Evolutionary conservation across 1,284 basidiomycete species (phyloP).

Genomic region (Sporisorium scitamineum): DNA sequence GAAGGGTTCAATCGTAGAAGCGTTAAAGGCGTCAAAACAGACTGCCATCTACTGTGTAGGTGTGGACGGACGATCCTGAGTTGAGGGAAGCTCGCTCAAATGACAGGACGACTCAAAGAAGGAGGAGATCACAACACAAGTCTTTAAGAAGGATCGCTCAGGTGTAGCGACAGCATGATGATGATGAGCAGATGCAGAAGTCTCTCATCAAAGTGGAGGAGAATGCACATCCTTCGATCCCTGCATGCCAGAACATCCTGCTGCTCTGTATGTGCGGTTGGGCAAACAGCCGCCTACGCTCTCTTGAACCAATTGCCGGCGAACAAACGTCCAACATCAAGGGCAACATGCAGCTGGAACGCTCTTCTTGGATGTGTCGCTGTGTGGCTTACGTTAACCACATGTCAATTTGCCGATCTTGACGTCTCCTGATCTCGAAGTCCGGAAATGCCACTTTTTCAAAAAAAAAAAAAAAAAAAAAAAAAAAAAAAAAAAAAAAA

Average conservation of each 20-base stretch:
- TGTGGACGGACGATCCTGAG: neutral
- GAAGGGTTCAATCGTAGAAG: no score
- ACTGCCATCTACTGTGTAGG: neutral
- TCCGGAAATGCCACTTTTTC: neutral
- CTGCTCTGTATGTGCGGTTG: neutral
- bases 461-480: no score
- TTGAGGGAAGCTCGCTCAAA: neutral
- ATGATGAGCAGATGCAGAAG: neutral
- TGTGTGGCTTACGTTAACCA: constrained; percentile 26
- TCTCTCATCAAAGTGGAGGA: neutral
- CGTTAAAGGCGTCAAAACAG: no score
- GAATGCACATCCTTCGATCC: neutral
- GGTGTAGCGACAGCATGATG: neutral
- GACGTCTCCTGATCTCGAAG: constrained; percentile 18
- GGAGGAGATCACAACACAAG: neutral
- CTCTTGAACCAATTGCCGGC: constrained; percentile 1
- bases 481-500: neutral
- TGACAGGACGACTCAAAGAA: neutral
- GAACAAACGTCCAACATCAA: neutral
- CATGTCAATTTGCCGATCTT: constrained; percentile 31
- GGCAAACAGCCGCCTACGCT: no score
- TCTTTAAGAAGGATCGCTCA: neutral
- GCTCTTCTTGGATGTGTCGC: no score
- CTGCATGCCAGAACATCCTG: neutral
- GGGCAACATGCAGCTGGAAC: neutral